Base-by-base conservation (phyloP, 805 yeast genomes). In the Yamadazyma endophytica region DNA sequence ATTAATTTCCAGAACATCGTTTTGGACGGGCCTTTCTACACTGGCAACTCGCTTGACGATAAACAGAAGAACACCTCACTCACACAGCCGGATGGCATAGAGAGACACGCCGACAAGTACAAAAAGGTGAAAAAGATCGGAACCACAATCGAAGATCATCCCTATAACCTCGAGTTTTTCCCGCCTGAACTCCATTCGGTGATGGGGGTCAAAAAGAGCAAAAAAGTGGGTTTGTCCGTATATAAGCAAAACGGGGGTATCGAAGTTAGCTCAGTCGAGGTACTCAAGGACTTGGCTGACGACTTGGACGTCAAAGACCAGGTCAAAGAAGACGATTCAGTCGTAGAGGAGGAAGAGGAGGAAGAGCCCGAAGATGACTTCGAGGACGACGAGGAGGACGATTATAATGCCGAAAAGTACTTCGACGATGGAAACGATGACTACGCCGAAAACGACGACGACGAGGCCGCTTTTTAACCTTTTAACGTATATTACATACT, bases 51-150 rank as follows among this genome's bases (percentile, higher is more conserved):
- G 15, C 36, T 59, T 5, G 58, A 61, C 19, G 48, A 52, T 13
- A 56, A 44, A 26, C 14, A 30, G 24, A 23, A 37, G 22, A 29
- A 32, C 18, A 24, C 29, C 9, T 19, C 34, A 13, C 16, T 19
- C 12, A 45, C 49, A 2, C 44, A 50, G 0, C 46, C 58, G 0
- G 95, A 85, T 51, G 88, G 90, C 2, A 72, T 89, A 25, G 75
- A 79, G 50, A 70, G 97, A 46, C 86, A 86, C 51, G 77, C 94
- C 2, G 97, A 89, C 55, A 70, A 68, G 52, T 89, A 84, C 56
- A 64, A 80, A 42, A 81, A 81, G 52, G 77, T 76, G 45, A 72
- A 84, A 34, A 77, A 73, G 47, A 72, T 80, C 11, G 86, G 87
- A 1, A 70, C 80, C 31, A 78, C 89, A 2, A 73, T 82, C 6